Conservation (phyloP, 1,284 basidiomycete species). For the Lentinus polychrous region DNA sequence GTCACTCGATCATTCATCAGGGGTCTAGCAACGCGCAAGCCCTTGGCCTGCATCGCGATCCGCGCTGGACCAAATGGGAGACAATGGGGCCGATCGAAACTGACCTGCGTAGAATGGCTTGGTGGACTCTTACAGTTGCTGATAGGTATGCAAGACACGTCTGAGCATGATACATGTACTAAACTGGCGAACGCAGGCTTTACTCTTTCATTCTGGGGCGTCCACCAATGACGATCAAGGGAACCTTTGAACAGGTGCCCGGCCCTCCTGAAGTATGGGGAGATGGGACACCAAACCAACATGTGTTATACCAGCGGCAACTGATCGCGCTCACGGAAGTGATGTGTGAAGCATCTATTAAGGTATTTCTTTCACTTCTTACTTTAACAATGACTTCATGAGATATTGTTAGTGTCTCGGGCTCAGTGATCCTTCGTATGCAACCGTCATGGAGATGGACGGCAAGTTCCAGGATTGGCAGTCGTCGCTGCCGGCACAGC, state of each 20-base stretch:
- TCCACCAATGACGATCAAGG: slow-evolving; percentile 35
- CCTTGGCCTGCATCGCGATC: slow-evolving; percentile 46
- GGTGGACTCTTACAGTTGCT: slow-evolving; percentile 41
- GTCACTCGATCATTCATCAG: background rate
- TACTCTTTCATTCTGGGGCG: slow-evolving; percentile 39
- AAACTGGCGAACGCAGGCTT: slow-evolving; percentile 24
- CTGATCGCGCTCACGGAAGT: slow-evolving; percentile 34
- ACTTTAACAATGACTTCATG: background rate
- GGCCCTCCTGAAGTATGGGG: slow-evolving; percentile 26
- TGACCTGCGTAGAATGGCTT: slow-evolving; percentile 36
- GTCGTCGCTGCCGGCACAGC: slow-evolving; percentile 25
- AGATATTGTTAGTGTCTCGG: slow-evolving; percentile 31
- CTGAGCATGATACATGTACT: background rate
- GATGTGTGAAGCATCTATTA: slow-evolving; percentile 35
- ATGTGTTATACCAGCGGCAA: slow-evolving; percentile 29
- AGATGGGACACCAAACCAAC: slow-evolving; percentile 31
- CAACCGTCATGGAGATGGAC: slow-evolving; percentile 34
- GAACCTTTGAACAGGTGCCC: slow-evolving; percentile 26
- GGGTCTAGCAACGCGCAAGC: slow-evolving; percentile 37
- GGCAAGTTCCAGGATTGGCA: slow-evolving; percentile 38
- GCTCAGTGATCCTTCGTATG: slow-evolving; percentile 27
- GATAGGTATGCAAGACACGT: slow-evolving; percentile 31
- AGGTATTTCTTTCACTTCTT: slow-evolving; percentile 21
- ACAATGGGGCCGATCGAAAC: slow-evolving; percentile 41
- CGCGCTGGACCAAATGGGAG: slow-evolving; percentile 40